Conservation (phyloP, 2,329 filamentous ascomycete genomes). For the Phoma sp. region DNA sequence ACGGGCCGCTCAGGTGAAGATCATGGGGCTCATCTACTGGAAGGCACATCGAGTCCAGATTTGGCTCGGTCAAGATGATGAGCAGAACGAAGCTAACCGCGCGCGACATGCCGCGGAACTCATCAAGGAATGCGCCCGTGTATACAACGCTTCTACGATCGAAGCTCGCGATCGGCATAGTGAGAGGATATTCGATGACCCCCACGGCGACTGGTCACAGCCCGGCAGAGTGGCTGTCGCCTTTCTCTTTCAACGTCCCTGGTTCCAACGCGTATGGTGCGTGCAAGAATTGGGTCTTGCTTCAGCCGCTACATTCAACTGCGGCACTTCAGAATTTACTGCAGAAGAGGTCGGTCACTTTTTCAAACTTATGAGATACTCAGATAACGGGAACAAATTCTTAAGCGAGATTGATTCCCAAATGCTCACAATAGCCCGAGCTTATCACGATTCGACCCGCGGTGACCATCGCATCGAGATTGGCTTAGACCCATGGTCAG, state of each 20-base stretch:
- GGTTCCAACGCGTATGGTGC: constrained; percentile 19
- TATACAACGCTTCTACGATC: too few relatives aligned
- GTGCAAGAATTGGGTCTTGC: constrained; percentile 18
- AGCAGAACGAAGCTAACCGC: too few relatives aligned
- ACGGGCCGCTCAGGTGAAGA: too few relatives aligned
- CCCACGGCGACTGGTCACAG: neutral
- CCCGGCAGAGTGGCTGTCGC: neutral
- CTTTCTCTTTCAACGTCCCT: neutral
- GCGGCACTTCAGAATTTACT: neutral
- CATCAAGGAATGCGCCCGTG: too few relatives aligned
- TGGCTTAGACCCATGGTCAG: constrained; percentile 1
- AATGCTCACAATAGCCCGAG: neutral
- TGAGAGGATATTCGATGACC: neutral
- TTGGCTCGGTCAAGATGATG: too few relatives aligned
- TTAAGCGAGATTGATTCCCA: neutral
- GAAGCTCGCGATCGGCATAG: neutral
- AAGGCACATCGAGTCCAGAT: too few relatives aligned
- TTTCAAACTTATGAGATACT: neutral
- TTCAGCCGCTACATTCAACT: constrained; percentile 7
- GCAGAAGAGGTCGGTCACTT: neutral
- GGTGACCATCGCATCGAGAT: constrained; percentile 3
- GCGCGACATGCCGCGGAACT: too few relatives aligned
- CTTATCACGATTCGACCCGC: neutral
- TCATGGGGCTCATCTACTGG: too few relatives aligned
- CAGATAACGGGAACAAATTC: neutral